Evolutionary conservation across 805 yeast species (phyloP).

Genomic region (Clavispora phyllophila): DNA sequence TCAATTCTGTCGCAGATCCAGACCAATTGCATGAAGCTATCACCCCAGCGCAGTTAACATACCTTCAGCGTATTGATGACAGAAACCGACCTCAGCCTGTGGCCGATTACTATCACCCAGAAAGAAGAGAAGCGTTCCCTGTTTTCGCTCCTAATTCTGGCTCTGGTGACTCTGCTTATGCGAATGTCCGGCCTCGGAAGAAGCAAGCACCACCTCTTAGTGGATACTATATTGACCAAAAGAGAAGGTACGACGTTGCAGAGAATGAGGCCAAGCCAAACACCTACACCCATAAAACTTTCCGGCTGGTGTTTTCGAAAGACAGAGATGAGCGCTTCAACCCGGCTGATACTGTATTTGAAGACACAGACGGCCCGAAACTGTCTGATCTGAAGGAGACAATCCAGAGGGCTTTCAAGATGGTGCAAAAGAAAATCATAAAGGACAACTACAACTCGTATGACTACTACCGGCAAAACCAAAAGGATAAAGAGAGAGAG

Average conservation of each 20-base stretch:
- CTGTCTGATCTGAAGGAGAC: constrained; percentile 19
- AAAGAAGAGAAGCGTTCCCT: neutral
- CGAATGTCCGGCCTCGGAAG: neutral
- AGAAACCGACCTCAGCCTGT: neutral
- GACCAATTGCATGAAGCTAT: constrained; percentile 28
- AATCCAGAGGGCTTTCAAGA: constrained; percentile 23
- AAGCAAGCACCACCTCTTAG: constrained; percentile 7
- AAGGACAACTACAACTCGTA: constrained; percentile 29
- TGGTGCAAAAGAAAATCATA: constrained; percentile 24
- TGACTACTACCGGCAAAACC: constrained; percentile 27
- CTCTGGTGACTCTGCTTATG: neutral
- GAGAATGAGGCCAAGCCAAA: constrained; percentile 24
- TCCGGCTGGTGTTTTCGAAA: constrained; percentile 30
- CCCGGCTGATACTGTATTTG: constrained; percentile 39
- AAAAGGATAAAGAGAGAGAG: constrained; percentile 7
- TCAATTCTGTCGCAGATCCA: constrained; percentile 7
- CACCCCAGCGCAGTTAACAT: constrained; percentile 35
- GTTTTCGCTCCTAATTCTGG: neutral
- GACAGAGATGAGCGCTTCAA: constrained; percentile 29
- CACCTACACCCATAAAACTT: constrained; percentile 36
- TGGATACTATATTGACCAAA: constrained; percentile 35
- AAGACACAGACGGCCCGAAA: constrained; percentile 15
- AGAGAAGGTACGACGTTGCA: constrained; percentile 30
- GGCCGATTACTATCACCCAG: constrained; percentile 4
- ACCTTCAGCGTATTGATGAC: neutral